Evolutionary conservation across 768 basidiomycete species (phyloP), one percentile per base, ranked within the genome.

Genomic region (Chalciporus chontae): DNA sequence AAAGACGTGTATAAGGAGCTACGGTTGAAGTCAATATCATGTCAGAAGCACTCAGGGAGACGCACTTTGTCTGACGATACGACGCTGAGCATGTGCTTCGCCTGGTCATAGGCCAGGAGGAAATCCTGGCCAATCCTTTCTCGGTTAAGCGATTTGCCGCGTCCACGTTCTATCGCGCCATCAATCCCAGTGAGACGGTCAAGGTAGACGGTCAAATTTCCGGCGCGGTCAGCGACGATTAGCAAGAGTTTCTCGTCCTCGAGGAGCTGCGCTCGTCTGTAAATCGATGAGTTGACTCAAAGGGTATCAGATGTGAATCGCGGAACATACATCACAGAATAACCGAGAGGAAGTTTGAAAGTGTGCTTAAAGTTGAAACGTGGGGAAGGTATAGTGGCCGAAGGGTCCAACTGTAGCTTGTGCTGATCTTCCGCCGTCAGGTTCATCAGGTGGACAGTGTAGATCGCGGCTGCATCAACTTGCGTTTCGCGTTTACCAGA

Each of bases 61-160:
- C 48, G 3, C 18, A 73, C 79, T 68, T 74, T 79, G 5, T 65
- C 66, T 0, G 69, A 58, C 5, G 73, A 66, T 47, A 78, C 75
- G 0, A 82, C n/a, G n/a, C 34, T 36, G n/a, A 84, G 56, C 62
- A 77, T 71, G 2, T 75, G 72, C 53, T 73, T 78, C 8, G 67
- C 60, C 55, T 84, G 80, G 42, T 84, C 79, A 50, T 73, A 80
- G 0, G 81, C 70, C 3, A 82, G 44, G 8, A 77, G 17, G 42
- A 71, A 68, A 7, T 74, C 67, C 3, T 68, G 59, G 0, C 77
- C 80, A 14, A 80, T 69, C 57, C 75, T 79, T 50, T 76, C 73
- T 6, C 69, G 70, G 48, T 71, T 69, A 11, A 82, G 59, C 0
- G 19, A 24, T 43, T 73, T 74, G 26, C 66, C 61, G 4, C 48